Evolutionary conservation across 2,329 filamentous ascomycete genomes (phyloP), one percentile per base, ranked within the genome.

Genomic region (Fusarium pseudograminearum): DNA sequence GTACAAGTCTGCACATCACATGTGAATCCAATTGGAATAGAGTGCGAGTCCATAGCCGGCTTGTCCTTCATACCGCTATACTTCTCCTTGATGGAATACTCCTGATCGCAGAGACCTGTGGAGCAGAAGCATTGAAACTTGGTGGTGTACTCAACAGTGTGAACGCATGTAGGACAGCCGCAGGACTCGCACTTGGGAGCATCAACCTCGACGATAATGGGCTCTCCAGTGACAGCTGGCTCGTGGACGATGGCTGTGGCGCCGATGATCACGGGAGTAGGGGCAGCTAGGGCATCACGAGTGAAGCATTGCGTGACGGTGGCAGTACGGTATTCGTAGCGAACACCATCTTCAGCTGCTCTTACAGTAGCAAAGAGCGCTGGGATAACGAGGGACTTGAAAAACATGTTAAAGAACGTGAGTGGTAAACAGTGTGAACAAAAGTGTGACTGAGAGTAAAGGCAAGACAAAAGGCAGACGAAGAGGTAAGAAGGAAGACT

Each of bases 301-400:
- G 61, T 57, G 30, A 69, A 58, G 38, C 67, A 70, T 57, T 69
- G 57, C 1, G 67, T 69, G 41, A 69, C 50, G 22, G 67, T 69
- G 12, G 57, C 66, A 12, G 57, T 70, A 11, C 57, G 51, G 33
- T 54, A 55, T n/a, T 55, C 60, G 2, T 63, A 42, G 8, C 56
- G 47, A 4, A 69, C 26, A 33, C n/a, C 59, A 30, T 62, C 56
- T 10, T 48, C 51, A 40, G 55, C 52, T 24, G 34, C 30, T 14
- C 26, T 52, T 3, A 30, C n/a, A 2, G 15, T 18, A 15, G 36
- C 34, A 1, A 67, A 47, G 24, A 65, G 34, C 7, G 38, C 34
- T 20, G 62, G 53, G 4, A 65, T 5, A 46, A 65, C 15, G 15
- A 65, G 5, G 11, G 46, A 65, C n/a, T 47, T 45, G 16, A 46